Percentiles rank a stretch among this genome's conserved stretches.
Evolutionary conservation across 495 filamentous ascomycete genomes (phyloP).

Genomic region (Trichocladium antarcticum): DNA sequence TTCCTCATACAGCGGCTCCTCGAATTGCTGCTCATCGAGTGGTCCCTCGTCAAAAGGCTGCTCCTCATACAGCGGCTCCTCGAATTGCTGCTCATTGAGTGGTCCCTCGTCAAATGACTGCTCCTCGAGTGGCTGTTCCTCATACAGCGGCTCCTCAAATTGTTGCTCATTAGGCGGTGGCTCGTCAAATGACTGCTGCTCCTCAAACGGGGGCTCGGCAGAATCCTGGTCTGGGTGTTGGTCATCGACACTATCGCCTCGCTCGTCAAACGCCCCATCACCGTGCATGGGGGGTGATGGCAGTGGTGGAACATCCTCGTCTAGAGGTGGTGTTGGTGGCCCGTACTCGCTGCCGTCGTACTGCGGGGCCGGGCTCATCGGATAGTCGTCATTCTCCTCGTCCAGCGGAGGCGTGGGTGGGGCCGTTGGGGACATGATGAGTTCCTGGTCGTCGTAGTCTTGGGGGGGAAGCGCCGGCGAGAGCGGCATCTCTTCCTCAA

Average conservation of each 20-base stretch:
- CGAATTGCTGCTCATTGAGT: not conserved
- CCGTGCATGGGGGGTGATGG: not conserved
- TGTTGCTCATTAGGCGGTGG: too few relatives aligned
- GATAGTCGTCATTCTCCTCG: not conserved
- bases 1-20: too few relatives aligned
- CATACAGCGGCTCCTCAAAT: too few relatives aligned
- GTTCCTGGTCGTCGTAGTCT: not conserved
- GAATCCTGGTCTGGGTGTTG: not conserved
- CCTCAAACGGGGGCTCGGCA: too few relatives aligned
- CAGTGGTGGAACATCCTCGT: not conserved
- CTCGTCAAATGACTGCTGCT: too few relatives aligned
- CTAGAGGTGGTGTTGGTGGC: not conserved
- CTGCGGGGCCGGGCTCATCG: not conserved
- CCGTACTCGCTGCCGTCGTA: conserved; percentile 6
- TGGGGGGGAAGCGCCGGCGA: not conserved
- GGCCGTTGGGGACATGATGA: conserved; percentile 2
- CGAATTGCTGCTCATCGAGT: too few relatives aligned
- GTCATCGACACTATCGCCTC: too few relatives aligned
- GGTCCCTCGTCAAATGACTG: not conserved
- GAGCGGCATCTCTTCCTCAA: not conserved
- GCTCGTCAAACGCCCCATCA: too few relatives aligned
- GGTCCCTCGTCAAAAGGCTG: too few relatives aligned
- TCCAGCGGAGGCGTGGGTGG: conserved; percentile 1
- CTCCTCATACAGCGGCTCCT: too few relatives aligned
- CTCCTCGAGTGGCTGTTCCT: too few relatives aligned